Base-by-base conservation (phyloP, 176 grass and related monocot species). In the Raddia guianensis region DNA sequence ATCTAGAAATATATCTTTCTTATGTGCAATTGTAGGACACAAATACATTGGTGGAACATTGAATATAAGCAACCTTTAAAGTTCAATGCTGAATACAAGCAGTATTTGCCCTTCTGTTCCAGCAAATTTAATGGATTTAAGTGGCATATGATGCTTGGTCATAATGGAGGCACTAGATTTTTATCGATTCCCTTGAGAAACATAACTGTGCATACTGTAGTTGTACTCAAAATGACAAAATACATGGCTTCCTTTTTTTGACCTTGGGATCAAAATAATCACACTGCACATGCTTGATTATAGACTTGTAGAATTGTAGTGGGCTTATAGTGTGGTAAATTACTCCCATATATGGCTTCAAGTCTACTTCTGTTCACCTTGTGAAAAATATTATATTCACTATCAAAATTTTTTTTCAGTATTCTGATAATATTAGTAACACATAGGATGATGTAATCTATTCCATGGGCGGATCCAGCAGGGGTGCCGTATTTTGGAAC, bases 371-470 rank as follows among this genome's bases (percentile, higher is more conserved):
- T 65, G 15, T 3, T 47, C 19, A 47, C 37, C 9, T 66, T 35
- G 5, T 45, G 12, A 72, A 63, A 42, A 19, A 2, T 46, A 4
- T 37, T 66, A 3, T 80, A 67, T 21, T 56, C 20, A 46, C 8
- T 83, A 27, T 20, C 34, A 67, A n/a, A 67, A 10, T 42, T 67
- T n/a, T n/a, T n/a, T n/a, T n/a, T 44, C 44, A 66, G 60, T 44
- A n/a, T 67, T 37, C 15, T n/a, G 44, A 67, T 43, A 4, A 10
- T 65, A 6, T 14, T 66, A 66, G 14, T 35, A 37, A 37, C 33
- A 8, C 34, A 34, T 66, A 65, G 34, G 14, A 66, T 66, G 8
- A 66, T 14, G 16, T 42, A 66, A 40, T 64, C 12, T 33, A 16
- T 15, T 57, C 55, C 55, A 57, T 27, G 27, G 27, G 27, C 27